Evolutionary conservation across 2,329 filamentous ascomycete genomes (phyloP).

Genomic region (Allantophomopsis cytisporea): DNA sequence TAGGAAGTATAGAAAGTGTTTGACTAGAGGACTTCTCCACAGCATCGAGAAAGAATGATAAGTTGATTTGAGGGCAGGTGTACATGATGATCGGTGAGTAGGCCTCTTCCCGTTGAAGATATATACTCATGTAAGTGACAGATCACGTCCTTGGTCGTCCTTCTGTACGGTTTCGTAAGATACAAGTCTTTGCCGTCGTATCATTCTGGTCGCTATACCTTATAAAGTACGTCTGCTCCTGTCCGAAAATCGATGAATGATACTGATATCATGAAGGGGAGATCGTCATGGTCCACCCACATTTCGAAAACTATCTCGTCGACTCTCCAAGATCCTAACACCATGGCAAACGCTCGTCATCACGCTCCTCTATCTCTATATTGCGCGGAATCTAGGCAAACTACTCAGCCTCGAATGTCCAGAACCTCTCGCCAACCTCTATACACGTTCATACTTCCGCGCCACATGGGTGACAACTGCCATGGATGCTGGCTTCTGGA

Average conservation of each 20-base stretch:
- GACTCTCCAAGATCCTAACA: conserved; percentile 60
- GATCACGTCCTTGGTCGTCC: conserved; percentile 89
- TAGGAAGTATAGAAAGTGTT: too few species aligned
- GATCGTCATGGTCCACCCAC: conserved; percentile 78
- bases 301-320: conserved; percentile 54
- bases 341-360: conserved; percentile 82
- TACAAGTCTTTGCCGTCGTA: conserved; percentile 83
- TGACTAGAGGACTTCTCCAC: too few species aligned
- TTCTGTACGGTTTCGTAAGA: conserved; percentile 79
- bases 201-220: conserved; percentile 86
- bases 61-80: too few species aligned
- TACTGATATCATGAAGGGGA: conserved; percentile 39
- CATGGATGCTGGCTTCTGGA: conserved; percentile 95
- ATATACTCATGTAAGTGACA: conserved; percentile 11
- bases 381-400: conserved; percentile 86
- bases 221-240: conserved; percentile 39
- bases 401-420: conserved; percentile 83
- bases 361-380: conserved; percentile 83
- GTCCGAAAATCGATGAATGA: background rate
- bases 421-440: conserved; percentile 88
- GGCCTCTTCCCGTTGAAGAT: too few species aligned
- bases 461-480: conserved; percentile 96
- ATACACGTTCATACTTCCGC: conserved; percentile 82
- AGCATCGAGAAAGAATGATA: too few species aligned
- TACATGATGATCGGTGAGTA: too few species aligned